These are phyloP conservation scores for Colletotrichum sp. DNA, from an alignment of 2,329 filamentous ascomycete species.

Conservation along the genomic window DNA sequence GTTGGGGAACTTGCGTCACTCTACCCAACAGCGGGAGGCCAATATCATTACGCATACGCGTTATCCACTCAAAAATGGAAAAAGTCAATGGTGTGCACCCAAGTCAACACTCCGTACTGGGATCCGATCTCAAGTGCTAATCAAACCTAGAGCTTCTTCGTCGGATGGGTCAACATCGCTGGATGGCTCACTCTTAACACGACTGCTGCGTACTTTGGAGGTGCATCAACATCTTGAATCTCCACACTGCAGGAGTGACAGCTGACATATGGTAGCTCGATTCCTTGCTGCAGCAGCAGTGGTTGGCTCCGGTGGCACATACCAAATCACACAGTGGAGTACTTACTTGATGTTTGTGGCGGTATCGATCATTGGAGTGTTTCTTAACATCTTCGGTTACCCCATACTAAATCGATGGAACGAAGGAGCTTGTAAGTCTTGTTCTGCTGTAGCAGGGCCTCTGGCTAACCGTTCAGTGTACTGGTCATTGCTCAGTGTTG, in stretches of 20 bases:
- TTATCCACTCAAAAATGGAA: conserved; percentile 43
- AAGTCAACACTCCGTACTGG: fast-evolving
- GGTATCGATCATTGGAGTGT: conserved; percentile 38
- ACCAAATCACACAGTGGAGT: conserved; percentile 39
- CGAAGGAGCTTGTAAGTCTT: conserved; percentile 38
- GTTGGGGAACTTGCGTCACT: conserved; percentile 48
- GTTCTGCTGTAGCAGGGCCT: background rate
- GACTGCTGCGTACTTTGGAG: conserved; percentile 46
- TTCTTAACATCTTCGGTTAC: conserved; percentile 47
- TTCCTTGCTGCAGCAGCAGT: conserved; percentile 48
- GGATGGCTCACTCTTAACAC: conserved; percentile 52
- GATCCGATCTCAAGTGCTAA: background rate
- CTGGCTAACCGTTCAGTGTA: conserved; percentile 30
- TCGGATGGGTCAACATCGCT: conserved; percentile 50
- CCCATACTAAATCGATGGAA: conserved; percentile 46
- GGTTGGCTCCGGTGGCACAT: conserved; percentile 41
- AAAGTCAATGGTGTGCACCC: conserved; percentile 35
- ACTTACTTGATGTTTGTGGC: conserved; percentile 49
- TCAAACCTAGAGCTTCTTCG: conserved; percentile 41
- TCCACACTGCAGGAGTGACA: background rate
- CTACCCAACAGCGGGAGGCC: conserved; percentile 52
- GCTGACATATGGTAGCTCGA: conserved; percentile 33
- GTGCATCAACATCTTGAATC: conserved; percentile 25
- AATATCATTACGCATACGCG: conserved; percentile 50
- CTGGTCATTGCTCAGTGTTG: conserved; percentile 46